Conservation (phyloP, 78 protist genomes). For the slime mould (Dictyostelium discoideum) region DNA sequence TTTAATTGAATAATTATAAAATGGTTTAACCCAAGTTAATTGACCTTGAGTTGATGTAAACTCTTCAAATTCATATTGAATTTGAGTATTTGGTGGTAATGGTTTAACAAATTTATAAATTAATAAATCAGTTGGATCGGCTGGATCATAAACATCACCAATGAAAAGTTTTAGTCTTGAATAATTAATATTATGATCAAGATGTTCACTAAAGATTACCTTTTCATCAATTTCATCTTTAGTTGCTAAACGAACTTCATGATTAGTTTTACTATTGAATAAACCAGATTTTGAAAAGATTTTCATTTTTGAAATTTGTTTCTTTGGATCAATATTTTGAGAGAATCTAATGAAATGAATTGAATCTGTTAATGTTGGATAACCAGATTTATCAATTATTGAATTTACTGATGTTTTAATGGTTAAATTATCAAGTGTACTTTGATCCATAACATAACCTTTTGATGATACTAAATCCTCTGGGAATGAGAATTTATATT, state of each 20-base stretch:
- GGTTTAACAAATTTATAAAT: constrained; percentile 1
- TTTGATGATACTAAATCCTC: not conserved
- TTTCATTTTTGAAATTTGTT: not conserved
- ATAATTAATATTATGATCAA: not conserved
- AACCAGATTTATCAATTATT: not conserved
- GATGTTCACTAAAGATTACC: not conserved
- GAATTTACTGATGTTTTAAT: not conserved
- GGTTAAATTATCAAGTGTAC: not conserved
- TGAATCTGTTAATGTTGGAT: not conserved
- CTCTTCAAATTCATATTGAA: not conserved
- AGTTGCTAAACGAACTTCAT: constrained; percentile 58
- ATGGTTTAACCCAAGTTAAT: not conserved
- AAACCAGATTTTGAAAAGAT: not conserved
- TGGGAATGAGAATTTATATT: constrained; percentile 43
- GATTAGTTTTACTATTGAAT: not conserved
- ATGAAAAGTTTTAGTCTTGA: not conserved
- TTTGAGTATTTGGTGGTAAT: not conserved
- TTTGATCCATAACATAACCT: constrained; percentile 31
- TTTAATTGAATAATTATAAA: not conserved
- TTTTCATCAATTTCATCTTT: constrained; percentile 37
- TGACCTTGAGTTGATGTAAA: constrained; percentile 5
- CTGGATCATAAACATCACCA: not conserved
- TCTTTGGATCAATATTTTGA: constrained; percentile 44
- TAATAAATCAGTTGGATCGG: not conserved
- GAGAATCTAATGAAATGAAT: constrained; percentile 10